phyloP scores from a whole-genome alignment of 2,329 filamentous ascomycete species.

The Colletotrichum chrysophilum region DNA sequence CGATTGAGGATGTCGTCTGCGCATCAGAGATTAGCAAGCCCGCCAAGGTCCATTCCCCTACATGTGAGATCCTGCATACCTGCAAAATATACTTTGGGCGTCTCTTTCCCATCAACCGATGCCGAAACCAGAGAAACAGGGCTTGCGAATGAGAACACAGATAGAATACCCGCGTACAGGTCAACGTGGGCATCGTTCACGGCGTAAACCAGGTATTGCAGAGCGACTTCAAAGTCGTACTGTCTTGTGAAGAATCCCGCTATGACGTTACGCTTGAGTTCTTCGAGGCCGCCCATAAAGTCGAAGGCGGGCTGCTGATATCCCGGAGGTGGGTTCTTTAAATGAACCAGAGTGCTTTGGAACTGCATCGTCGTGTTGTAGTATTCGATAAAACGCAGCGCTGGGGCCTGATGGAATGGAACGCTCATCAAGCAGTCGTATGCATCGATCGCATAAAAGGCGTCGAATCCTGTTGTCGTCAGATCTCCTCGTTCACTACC shows the following conservation, averaged over 20 bases:
- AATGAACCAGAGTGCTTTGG: not conserved
- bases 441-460: not conserved
- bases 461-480: not conserved
- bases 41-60: not conserved
- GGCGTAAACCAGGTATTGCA: not conserved
- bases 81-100: not conserved
- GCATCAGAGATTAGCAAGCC: not conserved
- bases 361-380: slow-evolving; percentile 13
- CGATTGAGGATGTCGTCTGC: not conserved
- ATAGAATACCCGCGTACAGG: not conserved
- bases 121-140: not conserved
- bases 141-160: slow-evolving; percentile 1
- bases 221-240: not conserved
- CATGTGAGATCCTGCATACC: not conserved
- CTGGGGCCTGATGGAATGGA: not conserved
- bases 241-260: not conserved
- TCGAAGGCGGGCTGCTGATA: slow-evolving; percentile 9
- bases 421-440: slow-evolving; percentile 2
- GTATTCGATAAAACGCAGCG: slow-evolving; percentile 9
- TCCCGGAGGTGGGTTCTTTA: not conserved
- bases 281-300: not conserved
- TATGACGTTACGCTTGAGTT: not conserved
- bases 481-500: not conserved
- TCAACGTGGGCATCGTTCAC: not conserved
- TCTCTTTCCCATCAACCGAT: slow-evolving; percentile 1